Base-by-base conservation (phyloP, 306 rosid species). In the Sicyos edulis region DNA sequence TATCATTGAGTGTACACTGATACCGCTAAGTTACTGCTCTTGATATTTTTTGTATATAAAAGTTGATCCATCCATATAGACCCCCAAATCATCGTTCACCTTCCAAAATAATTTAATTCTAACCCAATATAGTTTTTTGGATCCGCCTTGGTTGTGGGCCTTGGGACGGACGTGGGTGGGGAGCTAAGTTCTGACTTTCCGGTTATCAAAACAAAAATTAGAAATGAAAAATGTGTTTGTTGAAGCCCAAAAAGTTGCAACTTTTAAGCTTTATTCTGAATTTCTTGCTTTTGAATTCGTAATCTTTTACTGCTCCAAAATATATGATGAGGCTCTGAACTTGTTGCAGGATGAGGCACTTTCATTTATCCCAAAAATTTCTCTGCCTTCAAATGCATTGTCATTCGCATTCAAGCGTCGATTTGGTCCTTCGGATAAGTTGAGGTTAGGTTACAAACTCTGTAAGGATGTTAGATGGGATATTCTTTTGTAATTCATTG, bases 391-490 rank as follows among this genome's bases (percentile, higher is more conserved):
- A 42, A 93, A 91, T 86, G 89, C 90, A 29, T 44, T 88, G 14
- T 85, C 98, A 14, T 84, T 86, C 78, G 96, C 98, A 32, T 88
- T 93, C 78, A 90, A 93, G 84, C 98, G 97, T 60, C 86, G 80
- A 64, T 77, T 93, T 65, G 78, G 88, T 76, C 96, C 90, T 73
- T 87, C 91, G 24, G 81, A 93, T 81, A 93, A 93, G 76, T 73
- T 93, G 79, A 93, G 97, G 98, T 93, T 57, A 78, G 79, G 76
- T 10, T 63, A 72, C 8, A 16, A 59, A 72, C 21, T 50, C 16
- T 34, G 11, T 37, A 19, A 54, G 51, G 17, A 15, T 13, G 14
- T 13, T 53, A 26, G 4, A 52, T 64, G 29, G 3, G 19, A 29
- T 26, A 68, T 8, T 20, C 75, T 47, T 47, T 12, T 26, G 20